phyloP scores from a whole-genome alignment of 2,329 filamentous ascomycete genomes.

The Sclerotinia nivalis region DNA sequence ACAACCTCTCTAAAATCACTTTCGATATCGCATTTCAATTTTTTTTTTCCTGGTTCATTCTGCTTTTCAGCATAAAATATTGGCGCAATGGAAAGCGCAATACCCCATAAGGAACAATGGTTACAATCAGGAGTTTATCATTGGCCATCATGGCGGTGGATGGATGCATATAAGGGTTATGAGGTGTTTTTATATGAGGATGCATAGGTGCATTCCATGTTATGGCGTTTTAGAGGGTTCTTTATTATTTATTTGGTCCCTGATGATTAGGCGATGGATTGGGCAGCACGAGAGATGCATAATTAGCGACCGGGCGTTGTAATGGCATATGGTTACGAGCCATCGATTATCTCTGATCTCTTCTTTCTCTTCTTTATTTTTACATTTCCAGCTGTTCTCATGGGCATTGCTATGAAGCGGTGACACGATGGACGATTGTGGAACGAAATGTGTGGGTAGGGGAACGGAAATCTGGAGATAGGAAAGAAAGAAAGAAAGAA shows the following conservation, averaged over 20 bases:
- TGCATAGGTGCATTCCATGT: not conserved
- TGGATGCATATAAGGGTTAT: constrained; percentile 10
- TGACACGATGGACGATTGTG: not conserved
- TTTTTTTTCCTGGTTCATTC: not conserved
- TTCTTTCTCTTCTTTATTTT: not conserved
- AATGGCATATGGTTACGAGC: not conserved
- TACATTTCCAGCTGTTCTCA: not conserved
- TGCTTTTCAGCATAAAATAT: constrained; percentile 6
- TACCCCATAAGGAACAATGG: constrained; percentile 14
- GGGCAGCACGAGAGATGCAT: constrained; percentile 12
- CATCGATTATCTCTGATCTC: not conserved
- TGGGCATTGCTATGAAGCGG: not conserved
- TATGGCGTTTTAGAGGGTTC: constrained; percentile 4
- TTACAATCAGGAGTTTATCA: constrained; percentile 14
- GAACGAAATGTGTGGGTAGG: not conserved
- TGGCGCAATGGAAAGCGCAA: constrained; percentile 17
- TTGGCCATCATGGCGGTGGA: not conserved
- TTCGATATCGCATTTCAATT: not conserved
- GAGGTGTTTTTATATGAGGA: constrained; percentile 12
- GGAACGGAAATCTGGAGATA: not conserved
- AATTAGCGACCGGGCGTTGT: not conserved
- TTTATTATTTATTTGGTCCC: not conserved
- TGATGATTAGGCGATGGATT: not conserved
- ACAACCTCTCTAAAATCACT: not conserved
- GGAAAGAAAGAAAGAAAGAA: not conserved